Evolutionary conservation across 352 stramenopile genomes (phyloP), one percentile per base, ranked within the genome.

Genomic region (Pythium plurisporium): DNA sequence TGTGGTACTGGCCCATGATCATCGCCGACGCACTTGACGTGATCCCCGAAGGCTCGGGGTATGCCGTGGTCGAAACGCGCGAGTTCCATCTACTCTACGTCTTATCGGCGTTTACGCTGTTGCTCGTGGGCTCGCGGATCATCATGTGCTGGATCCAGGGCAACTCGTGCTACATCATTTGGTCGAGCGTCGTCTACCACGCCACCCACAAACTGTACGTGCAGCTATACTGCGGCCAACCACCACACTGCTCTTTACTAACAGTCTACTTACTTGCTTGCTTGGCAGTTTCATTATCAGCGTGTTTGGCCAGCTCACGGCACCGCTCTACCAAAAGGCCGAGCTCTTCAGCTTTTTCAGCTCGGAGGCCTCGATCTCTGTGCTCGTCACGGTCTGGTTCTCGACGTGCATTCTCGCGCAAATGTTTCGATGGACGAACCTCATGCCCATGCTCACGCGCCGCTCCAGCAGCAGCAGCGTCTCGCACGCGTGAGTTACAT

Each of bases 91-190:
- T 94, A 26, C 31, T 88, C 57, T 93, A 91, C 63, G 82, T 94
- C 45, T 70, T 94, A 19, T 59, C 71, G 17, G 71, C 87, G 22
- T 93, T 94, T 50, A 94, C 82, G 25, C 65, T 93, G 1, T 60
- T 94, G 46, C 69, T 93, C 19, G 69, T 94, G 22, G 85, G 85
- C 15, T 89, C 85, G 23, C 85, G 85, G 41, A 90, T 94, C 69
- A 94, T 91, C 64, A 94, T 94, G 85, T 93, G 85, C 73, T 94
- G 85, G 85, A 93, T 94, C 57, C 85, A 94, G 63, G 85, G 85
- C 69, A 91, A 91, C 54, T 89, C 85, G 34, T 85, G 76, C 74
- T 90, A 91, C 66, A 76, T 91, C 58, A 93, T 94, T 68, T 94
- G 85, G 85, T 91, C 85, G 5, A 93, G 82, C 59, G 81, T 87